A percentile compares a stretch with the other conserved stretches of the same genome.
Conservation (phyloP, 2,329 filamentous ascomycete genomes). For the Nigrospora sphaerica region DNA sequence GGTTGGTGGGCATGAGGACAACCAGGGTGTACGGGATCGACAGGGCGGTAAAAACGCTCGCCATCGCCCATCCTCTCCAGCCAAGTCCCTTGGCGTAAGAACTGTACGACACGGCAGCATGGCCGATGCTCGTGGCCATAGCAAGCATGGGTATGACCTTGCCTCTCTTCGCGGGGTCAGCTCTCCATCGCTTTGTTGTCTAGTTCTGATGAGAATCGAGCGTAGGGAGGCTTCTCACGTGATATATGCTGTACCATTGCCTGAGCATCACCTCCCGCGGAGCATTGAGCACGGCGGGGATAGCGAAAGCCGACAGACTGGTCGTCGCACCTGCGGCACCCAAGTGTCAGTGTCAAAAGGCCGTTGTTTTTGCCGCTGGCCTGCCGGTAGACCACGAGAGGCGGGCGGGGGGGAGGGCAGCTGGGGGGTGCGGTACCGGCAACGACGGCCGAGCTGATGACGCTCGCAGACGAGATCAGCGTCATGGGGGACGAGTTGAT, state of each 20-base stretch:
- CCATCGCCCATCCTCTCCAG: constrained; percentile 15
- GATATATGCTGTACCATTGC: constrained; percentile 13
- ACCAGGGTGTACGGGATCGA: constrained; percentile 13
- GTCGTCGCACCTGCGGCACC: constrained; percentile 9
- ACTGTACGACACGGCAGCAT: constrained; percentile 10
- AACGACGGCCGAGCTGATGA: constrained; percentile 4
- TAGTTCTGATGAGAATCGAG: no score
- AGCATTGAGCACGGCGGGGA: constrained; percentile 11
- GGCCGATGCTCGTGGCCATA: constrained; percentile 11
- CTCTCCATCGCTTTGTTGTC: no score
- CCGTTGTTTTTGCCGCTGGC: neutral
- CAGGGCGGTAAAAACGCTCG: constrained; percentile 8
- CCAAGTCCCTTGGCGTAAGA: constrained; percentile 9
- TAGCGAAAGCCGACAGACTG: constrained; percentile 8
- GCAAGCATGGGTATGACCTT: constrained; percentile 8
- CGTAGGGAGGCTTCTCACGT: neutral
- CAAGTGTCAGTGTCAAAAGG: neutral
- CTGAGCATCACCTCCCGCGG: constrained; percentile 12
- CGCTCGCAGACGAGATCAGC: constrained; percentile 3
- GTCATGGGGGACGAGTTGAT: neutral
- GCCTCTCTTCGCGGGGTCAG: constrained; percentile 3
- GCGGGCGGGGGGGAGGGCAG: neutral
- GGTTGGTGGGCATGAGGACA: constrained; percentile 11
- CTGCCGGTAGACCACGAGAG: neutral
- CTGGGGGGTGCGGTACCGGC: neutral